Conservation (phyloP, 306 rosid genomes). For the Casuarina equisetifolia region DNA sequence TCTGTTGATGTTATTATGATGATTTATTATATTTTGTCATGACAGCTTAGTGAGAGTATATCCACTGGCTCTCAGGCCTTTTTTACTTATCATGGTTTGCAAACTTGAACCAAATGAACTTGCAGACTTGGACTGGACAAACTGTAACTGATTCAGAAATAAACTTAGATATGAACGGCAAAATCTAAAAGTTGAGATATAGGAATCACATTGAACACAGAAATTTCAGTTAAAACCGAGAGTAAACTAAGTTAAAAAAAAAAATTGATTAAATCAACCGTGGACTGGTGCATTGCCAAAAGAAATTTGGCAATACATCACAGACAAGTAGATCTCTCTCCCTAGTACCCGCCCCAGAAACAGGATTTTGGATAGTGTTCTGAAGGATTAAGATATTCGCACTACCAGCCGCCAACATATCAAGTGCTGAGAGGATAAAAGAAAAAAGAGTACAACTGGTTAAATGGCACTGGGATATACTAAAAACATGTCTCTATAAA, state of each 20-base stretch:
- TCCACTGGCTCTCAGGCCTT: conserved; percentile 16
- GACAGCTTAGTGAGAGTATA: neutral
- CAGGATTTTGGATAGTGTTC: neutral
- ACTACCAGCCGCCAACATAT: neutral
- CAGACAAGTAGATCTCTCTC: neutral
- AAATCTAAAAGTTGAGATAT: neutral
- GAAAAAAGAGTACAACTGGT: neutral
- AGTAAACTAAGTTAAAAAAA: neutral
- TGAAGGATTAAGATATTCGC: neutral
- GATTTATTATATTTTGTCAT: neutral
- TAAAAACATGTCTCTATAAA: neutral
- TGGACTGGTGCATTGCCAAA: too few species aligned
- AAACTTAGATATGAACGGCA: neutral
- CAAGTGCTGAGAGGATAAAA: neutral
- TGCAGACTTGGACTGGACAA: neutral
- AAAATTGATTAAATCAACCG: neutral
- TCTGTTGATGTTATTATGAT: neutral
- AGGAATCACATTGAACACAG: neutral
- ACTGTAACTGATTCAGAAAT: neutral
- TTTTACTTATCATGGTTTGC: conserved; percentile 15
- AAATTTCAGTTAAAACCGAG: neutral
- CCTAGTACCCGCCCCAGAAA: neutral
- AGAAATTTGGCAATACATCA: neutral
- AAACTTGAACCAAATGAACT: conserved; percentile 1
- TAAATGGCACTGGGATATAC: neutral